phyloP scores from a whole-genome alignment of 2,329 filamentous ascomycete genomes.

The Triangularia setosa region DNA sequence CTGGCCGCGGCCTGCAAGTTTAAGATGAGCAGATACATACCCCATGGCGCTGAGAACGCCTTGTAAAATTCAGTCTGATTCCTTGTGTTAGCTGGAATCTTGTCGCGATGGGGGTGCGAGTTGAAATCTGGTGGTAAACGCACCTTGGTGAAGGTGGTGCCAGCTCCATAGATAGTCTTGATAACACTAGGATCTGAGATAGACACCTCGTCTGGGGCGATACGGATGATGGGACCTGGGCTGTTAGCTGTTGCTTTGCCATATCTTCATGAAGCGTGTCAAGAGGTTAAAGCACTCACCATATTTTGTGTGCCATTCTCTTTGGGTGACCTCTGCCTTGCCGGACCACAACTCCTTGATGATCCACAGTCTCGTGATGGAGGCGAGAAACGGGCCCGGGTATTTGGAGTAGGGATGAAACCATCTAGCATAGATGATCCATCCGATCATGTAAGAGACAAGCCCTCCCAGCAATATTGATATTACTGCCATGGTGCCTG shows the following conservation, averaged over 20 bases:
- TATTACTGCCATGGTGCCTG: not conserved
- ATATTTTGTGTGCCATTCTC: conserved; percentile 4
- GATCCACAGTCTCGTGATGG: not conserved
- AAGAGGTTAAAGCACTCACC: not conserved
- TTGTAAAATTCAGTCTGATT: conserved; percentile 35
- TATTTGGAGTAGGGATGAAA: conserved; percentile 9
- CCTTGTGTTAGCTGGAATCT: not conserved
- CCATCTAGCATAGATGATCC: conserved; percentile 8
- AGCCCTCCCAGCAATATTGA: not conserved
- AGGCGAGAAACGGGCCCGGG: conserved; percentile 10
- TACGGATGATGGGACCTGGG: conserved; percentile 32
- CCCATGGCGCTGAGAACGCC: conserved; percentile 29
- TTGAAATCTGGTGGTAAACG: not conserved
- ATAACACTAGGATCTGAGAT: conserved; percentile 49
- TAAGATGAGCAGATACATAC: conserved; percentile 27
- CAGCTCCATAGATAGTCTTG: conserved; percentile 31
- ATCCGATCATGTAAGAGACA: not conserved
- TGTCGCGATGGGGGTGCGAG: no score
- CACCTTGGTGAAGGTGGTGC: conserved; percentile 28
- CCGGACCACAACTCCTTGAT: not conserved
- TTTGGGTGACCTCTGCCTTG: not conserved
- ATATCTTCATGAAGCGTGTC: no score
- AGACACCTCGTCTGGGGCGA: conserved; percentile 42
- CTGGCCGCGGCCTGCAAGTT: conserved; percentile 35
- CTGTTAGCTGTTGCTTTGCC: not conserved